A percentile compares a stretch with the other conserved stretches of the same genome.
These are phyloP conservation scores for Neofusicoccum kwambonambiense DNA, from an alignment of 2,329 filamentous ascomycete genomes.

Conservation along the genomic window DNA sequence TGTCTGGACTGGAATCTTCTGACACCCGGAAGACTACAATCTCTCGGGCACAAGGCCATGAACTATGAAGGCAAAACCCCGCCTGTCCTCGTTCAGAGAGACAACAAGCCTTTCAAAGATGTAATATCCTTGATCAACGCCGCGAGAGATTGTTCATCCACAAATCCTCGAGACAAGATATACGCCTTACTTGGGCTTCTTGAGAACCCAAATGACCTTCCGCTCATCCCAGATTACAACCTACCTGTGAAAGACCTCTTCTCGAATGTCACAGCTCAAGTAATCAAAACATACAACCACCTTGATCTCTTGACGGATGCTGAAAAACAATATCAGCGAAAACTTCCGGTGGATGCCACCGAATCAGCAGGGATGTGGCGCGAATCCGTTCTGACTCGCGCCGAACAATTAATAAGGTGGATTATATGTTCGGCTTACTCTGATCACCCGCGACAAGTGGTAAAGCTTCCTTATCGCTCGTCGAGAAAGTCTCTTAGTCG, in stretches of 20 bases:
- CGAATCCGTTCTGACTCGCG: no score
- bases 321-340: no score
- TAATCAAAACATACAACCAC: not conserved
- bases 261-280: not conserved
- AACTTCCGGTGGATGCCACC: no score
- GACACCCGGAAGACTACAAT: not conserved
- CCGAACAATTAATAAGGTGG: no score
- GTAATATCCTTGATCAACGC: not conserved
- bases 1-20: not conserved
- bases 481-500: no score
- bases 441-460: no score
- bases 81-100: not conserved
- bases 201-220: not conserved
- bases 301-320: not conserved
- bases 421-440: no score
- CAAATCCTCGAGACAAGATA: not conserved
- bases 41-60: not conserved
- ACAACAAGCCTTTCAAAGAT: not conserved
- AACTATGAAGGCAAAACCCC: not conserved
- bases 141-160: not conserved
- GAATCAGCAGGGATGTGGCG: no score
- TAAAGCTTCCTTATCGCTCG: no score
- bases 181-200: not conserved
- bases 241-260: not conserved
- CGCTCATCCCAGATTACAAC: not conserved